These are phyloP conservation scores for Teratosphaeria pseudoeucalypti DNA, from an alignment of 2,329 filamentous ascomycete genomes.

Conservation along the genomic window DNA sequence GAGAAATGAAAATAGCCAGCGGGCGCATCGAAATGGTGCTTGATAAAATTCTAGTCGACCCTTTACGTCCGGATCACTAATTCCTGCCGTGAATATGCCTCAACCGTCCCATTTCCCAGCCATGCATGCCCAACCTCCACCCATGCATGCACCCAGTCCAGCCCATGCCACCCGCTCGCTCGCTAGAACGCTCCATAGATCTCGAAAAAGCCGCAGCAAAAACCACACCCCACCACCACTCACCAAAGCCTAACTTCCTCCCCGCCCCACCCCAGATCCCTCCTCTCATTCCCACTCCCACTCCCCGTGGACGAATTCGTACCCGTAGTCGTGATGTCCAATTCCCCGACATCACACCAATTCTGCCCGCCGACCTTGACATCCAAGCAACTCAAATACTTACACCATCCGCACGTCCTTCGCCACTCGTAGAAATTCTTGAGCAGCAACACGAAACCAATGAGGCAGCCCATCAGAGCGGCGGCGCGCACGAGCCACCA, in stretches of 20 bases:
- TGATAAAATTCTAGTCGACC: too few species aligned
- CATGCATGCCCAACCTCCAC: too few species aligned
- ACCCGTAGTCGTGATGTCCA: conserved; percentile 24
- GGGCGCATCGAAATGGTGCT: neutral
- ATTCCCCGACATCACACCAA: conserved; percentile 50
- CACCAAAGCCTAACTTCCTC: too few species aligned
- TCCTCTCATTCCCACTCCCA: neutral
- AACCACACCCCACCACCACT: neutral
- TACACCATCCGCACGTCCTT: conserved; percentile 80
- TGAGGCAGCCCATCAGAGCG: conserved; percentile 66
- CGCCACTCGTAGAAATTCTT: conserved; percentile 82
- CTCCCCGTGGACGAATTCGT: neutral
- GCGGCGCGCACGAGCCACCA: conserved; percentile 87
- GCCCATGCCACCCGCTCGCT: neutral
- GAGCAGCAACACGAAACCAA: conserved; percentile 76
- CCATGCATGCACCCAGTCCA: too few species aligned
- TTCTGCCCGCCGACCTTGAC: conserved; percentile 40
- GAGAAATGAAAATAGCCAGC: too few species aligned
- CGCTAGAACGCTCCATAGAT: neutral
- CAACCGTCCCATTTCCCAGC: too few species aligned
- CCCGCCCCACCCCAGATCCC: neutral
- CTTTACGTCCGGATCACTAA: too few species aligned
- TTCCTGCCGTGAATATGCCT: too few species aligned
- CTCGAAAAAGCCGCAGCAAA: neutral
- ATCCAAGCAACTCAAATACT: conserved; percentile 81